Percentiles rank a stretch among this genome's conserved stretches.
phyloP scores from a whole-genome alignment of 2,329 filamentous ascomycete genomes.

The Elsinoe perseae region DNA sequence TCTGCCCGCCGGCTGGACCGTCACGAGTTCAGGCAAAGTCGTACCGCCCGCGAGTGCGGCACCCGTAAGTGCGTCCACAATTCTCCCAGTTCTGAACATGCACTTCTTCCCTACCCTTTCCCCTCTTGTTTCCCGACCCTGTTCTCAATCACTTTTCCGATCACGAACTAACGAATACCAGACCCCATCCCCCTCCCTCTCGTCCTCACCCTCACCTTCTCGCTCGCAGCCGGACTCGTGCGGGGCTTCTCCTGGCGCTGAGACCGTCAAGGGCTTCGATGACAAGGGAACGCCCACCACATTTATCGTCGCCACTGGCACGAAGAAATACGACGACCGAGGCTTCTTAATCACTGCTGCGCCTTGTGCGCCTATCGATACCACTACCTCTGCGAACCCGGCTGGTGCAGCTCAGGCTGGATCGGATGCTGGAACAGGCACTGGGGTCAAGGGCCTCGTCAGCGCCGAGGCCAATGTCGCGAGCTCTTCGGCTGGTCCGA shows the following conservation, averaged over 20 bases:
- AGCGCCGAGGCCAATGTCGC: not conserved
- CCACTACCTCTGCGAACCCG: no score
- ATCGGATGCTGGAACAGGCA: not conserved
- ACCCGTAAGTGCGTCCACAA: conserved; percentile 53
- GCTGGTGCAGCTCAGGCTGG: not conserved
- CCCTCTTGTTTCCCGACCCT: conserved; percentile 19
- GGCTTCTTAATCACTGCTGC: conserved; percentile 34
- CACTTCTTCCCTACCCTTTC: not conserved
- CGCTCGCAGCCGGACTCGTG: conserved; percentile 37
- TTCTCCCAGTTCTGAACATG: conserved; percentile 18
- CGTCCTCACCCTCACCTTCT: conserved; percentile 46
- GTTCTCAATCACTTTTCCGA: conserved; percentile 16
- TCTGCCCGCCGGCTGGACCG: conserved; percentile 73
- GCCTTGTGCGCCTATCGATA: not conserved
- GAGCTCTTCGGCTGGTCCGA: not conserved
- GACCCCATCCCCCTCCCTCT: conserved; percentile 45
- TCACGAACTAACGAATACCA: conserved; percentile 29
- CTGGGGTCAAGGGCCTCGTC: not conserved
- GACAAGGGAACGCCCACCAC: conserved; percentile 45
- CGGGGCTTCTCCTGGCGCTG: conserved; percentile 36
- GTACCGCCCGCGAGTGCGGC: conserved; percentile 60
- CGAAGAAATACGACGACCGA: conserved; percentile 38
- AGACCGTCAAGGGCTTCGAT: conserved; percentile 42
- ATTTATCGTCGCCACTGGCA: conserved; percentile 33
- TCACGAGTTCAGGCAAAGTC: conserved; percentile 68